Conservation (phyloP, 805 yeast species). For the Naumovozyma dairenensis region DNA sequence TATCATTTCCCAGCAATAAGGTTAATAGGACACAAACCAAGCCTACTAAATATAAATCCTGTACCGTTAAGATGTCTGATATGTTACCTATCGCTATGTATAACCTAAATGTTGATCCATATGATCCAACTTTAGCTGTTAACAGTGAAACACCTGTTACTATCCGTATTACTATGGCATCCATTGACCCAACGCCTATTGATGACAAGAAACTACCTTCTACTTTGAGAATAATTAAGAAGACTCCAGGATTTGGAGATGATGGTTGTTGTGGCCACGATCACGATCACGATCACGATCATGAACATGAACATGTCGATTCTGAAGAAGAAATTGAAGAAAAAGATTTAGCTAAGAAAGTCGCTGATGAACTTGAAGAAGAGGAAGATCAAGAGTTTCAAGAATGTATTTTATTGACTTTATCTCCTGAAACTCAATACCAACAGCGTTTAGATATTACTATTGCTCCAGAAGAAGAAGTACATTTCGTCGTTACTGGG, state of each 20-base stretch:
- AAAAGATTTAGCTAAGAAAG: slow-evolving; percentile 36
- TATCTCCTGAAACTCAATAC: slow-evolving; percentile 71
- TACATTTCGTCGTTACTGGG: slow-evolving; percentile 90
- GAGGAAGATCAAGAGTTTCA: slow-evolving; percentile 69
- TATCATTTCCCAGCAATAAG: too few relatives aligned
- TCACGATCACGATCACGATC: slow-evolving; percentile 36
- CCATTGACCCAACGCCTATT: slow-evolving; percentile 77
- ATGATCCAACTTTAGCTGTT: slow-evolving; percentile 77
- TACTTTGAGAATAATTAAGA: slow-evolving; percentile 81
- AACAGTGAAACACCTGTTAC: slow-evolving; percentile 82
- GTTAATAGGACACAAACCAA: too few relatives aligned
- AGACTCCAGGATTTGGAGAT: slow-evolving; percentile 40
- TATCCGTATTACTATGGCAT: slow-evolving; percentile 87
- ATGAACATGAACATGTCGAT: slow-evolving; percentile 36
- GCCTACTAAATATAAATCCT: too few relatives aligned
- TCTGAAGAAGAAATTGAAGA: slow-evolving; percentile 36
- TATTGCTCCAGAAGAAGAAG: slow-evolving; percentile 88
- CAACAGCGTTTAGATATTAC: slow-evolving; percentile 90
- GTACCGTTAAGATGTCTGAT: slow-evolving; percentile 58
- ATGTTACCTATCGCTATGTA: slow-evolving; percentile 80
- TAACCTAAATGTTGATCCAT: slow-evolving; percentile 79
- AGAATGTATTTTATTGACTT: slow-evolving; percentile 79
- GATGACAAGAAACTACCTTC: slow-evolving; percentile 79
- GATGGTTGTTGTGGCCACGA: slow-evolving; percentile 38
- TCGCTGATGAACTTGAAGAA: slow-evolving; percentile 46